Base-by-base conservation (phyloP, 1,284 basidiomycete genomes). In the Ceratobasidium sp. region DNA sequence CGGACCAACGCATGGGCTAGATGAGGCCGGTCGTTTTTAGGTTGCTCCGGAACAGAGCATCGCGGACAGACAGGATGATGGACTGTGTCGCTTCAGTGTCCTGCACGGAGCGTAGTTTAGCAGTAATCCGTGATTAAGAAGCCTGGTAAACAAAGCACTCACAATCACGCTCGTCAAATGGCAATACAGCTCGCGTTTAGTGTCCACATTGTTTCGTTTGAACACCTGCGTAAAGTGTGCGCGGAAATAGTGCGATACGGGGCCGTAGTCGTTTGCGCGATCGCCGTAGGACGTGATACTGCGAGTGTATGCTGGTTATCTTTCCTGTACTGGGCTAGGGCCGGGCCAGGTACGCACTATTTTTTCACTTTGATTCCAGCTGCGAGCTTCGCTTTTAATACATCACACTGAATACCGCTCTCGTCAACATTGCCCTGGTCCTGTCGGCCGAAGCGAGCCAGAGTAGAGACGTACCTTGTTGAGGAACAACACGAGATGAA, bases 271-370 rank as follows among this genome's bases (percentile, higher is more conserved):
- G 77, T 92, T 92, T 58, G 88, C 84, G 69, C 91, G 82, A 74
- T 90, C 85, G 7, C 89, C 90, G 77, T 89, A 92, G 69, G 90
- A 92, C 49, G 89, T 90, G 79, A 92, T 92, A 79, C 90, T 92
- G 77, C 40, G 16, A 40, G 25, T 38, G 28, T 42, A 33, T 16
- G 30, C 23, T 21, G n/a, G 18, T 36, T 2, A 46, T n/a, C 6
- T 18, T 21, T 33, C 6, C 14, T 48, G 25, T 16, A 11, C 21
- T 51, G 14, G 49, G n/a, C n/a, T n/a, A n/a, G 71, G 25, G 36
- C 58, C 44, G 54, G 48, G 62, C 49, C 18, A 4, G 23, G 42
- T 36, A 83, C 87, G 77, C 77, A 91, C 89, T 87, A 92, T 81
- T 89, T 89, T 75, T 85, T 85, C 61, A 92, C 87, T 77, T 84